Evolutionary conservation across 495 filamentous ascomycete genomes (phyloP).

Genomic region (Annulohypoxylon nitens): DNA sequence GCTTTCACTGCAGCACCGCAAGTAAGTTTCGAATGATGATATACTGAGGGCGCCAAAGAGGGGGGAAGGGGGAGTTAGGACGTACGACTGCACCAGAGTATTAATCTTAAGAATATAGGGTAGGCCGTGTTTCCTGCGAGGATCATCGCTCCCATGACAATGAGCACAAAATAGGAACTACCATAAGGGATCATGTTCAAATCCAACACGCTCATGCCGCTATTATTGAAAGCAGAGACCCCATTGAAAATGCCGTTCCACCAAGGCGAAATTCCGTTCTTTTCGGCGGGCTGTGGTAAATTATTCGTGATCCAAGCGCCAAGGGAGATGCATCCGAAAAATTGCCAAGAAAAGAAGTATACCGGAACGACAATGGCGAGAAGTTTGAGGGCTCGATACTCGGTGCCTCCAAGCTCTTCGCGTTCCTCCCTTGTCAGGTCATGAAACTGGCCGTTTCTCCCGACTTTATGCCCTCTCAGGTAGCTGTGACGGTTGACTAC

Average conservation of each 20-base stretch:
- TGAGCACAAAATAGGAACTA: conserved; percentile 74
- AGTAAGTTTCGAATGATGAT: not conserved
- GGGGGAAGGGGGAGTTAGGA: conserved; percentile 46
- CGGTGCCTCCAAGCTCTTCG: conserved; percentile 79
- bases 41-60: not conserved
- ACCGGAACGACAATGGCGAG: conserved; percentile 77
- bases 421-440: conserved; percentile 75
- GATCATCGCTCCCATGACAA: conserved; percentile 82
- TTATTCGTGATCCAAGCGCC: conserved; percentile 78
- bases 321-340: conserved; percentile 77
- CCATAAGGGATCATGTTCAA: conserved; percentile 83
- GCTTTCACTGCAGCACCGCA: conserved; percentile 38
- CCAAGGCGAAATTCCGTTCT: conserved; percentile 74
- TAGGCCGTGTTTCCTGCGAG: conserved; percentile 86
- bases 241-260: conserved; percentile 79
- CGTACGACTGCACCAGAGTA: conserved; percentile 72
- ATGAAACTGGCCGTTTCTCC: conserved; percentile 81
- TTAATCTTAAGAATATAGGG: conserved; percentile 83
- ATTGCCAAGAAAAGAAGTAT: conserved; percentile 80
- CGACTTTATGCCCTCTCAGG: conserved; percentile 57
- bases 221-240: conserved; percentile 85
- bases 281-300: conserved; percentile 66
- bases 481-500: conserved; percentile 34
- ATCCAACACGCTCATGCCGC: conserved; percentile 86
- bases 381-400: conserved; percentile 82